Evolutionary conservation across 805 yeast genomes (phyloP).

Genomic region (Priceomyces castillae): DNA sequence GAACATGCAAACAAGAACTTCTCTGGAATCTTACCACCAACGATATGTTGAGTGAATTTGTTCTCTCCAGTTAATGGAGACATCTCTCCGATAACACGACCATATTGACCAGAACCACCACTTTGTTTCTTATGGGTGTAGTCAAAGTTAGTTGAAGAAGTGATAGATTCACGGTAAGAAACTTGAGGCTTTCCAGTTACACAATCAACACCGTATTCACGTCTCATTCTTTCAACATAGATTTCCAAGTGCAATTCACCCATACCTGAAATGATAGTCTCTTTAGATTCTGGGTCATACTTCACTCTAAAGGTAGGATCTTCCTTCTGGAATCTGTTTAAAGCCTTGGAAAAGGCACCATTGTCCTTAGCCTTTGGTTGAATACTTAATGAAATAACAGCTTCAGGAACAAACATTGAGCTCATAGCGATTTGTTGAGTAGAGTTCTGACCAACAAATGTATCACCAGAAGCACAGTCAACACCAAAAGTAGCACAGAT

Average conservation of each 20-base stretch:
- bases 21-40: constrained; percentile 96
- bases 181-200: constrained; percentile 97
- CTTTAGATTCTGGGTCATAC: constrained; percentile 87
- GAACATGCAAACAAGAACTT: constrained; percentile 91
- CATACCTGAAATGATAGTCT: constrained; percentile 95
- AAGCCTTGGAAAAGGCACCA: constrained; percentile 88
- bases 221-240: constrained; percentile 95
- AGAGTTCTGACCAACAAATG: constrained; percentile 77
- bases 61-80: constrained; percentile 65
- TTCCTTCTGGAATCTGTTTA: constrained; percentile 96
- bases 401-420: constrained; percentile 98
- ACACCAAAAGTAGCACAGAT: constrained; percentile 99
- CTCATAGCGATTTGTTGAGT: constrained; percentile 82
- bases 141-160: constrained; percentile 72
- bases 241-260: constrained; percentile 97
- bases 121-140: constrained; percentile 96
- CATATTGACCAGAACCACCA: constrained; percentile 99
- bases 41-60: constrained; percentile 79
- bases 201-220: constrained; percentile 96
- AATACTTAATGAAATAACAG: constrained; percentile 91
- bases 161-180: constrained; percentile 91
- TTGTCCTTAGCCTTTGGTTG: constrained; percentile 86
- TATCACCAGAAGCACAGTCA: constrained; percentile 98
- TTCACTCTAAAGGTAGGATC: constrained; percentile 97
- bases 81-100: constrained; percentile 87